Evolutionary conservation across 2,329 filamentous ascomycete species (phyloP).

Genomic region (Aureobasidium sp.): DNA sequence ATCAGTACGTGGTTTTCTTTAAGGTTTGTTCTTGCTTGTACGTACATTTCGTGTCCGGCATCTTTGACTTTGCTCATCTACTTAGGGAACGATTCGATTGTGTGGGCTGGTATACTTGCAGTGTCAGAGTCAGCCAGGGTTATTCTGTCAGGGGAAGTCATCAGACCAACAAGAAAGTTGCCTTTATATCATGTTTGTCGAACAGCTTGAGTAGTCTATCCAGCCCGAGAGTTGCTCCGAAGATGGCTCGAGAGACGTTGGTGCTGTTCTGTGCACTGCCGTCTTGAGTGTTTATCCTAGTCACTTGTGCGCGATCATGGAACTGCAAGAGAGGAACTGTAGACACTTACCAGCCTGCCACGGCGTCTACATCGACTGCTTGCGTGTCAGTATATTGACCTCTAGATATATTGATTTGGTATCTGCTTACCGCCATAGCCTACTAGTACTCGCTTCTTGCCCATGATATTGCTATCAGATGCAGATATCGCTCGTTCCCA

Average conservation of each 20-base stretch:
- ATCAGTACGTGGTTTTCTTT: background rate
- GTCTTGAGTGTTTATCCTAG: slow-evolving; percentile 34
- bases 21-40: background rate
- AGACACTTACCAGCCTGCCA: background rate
- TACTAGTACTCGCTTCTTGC: slow-evolving; percentile 31
- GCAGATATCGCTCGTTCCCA: no score
- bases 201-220: slow-evolving; percentile 35
- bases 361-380: background rate
- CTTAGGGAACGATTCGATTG: slow-evolving; percentile 41
- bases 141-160: no score
- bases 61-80: slow-evolving; percentile 39
- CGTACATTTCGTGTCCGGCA: slow-evolving; percentile 34
- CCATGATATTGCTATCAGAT: slow-evolving; percentile 14
- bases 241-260: slow-evolving; percentile 33
- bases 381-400: no score
- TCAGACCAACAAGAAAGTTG: slow-evolving; percentile 30
- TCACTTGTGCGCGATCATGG: slow-evolving; percentile 15
- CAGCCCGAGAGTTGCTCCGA: slow-evolving; percentile 34
- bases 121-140: background rate
- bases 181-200: slow-evolving; percentile 34
- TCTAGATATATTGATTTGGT: slow-evolving; percentile 23
- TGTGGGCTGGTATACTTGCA: slow-evolving; percentile 29
- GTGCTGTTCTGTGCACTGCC: slow-evolving; percentile 32
- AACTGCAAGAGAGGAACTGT: slow-evolving; percentile 17
- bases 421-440: slow-evolving; percentile 29